A percentile compares a stretch with the other conserved stretches of the same genome.
phyloP scores from a whole-genome alignment of 2,329 filamentous ascomycete species.

The Nemania bipapillata region DNA sequence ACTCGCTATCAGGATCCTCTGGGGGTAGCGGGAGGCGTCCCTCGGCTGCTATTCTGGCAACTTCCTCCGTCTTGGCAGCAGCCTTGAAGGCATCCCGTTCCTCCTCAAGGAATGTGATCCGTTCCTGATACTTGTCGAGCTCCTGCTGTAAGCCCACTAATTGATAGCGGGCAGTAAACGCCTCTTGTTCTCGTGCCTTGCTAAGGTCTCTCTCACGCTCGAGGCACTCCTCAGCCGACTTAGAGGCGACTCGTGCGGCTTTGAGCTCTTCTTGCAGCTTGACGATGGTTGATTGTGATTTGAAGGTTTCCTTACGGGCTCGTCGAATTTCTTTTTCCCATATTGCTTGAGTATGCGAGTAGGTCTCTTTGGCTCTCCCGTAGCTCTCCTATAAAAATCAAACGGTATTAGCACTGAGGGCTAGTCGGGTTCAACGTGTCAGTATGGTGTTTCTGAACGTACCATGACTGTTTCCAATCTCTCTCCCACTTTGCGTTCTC shows the following conservation, averaged over 20 bases:
- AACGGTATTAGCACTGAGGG: constrained; percentile 28
- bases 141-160: constrained; percentile 74
- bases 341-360: constrained; percentile 71
- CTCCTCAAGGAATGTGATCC: constrained; percentile 73
- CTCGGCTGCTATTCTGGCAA: constrained; percentile 77
- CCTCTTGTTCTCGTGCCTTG: constrained; percentile 73
- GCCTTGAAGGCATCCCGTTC: constrained; percentile 80
- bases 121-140: constrained; percentile 70
- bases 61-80: constrained; percentile 77
- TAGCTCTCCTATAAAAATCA: constrained; percentile 69
- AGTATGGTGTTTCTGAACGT: constrained; percentile 47
- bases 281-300: constrained; percentile 74
- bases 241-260: constrained; percentile 64
- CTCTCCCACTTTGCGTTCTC: constrained; percentile 74
- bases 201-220: constrained; percentile 72
- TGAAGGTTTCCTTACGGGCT: constrained; percentile 77
- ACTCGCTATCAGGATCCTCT: constrained; percentile 66
- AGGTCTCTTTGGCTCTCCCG: constrained; percentile 74
- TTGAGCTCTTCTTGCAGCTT: constrained; percentile 81
- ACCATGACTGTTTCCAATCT: constrained; percentile 76
- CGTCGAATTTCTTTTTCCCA: constrained; percentile 80
- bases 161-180: constrained; percentile 73
- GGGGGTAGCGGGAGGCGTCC: constrained; percentile 73
- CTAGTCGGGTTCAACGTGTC: background rate
- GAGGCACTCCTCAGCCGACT: constrained; percentile 67